phyloP scores from a whole-genome alignment of 768 basidiomycete genomes.

The Leccinum subtestaceum region DNA sequence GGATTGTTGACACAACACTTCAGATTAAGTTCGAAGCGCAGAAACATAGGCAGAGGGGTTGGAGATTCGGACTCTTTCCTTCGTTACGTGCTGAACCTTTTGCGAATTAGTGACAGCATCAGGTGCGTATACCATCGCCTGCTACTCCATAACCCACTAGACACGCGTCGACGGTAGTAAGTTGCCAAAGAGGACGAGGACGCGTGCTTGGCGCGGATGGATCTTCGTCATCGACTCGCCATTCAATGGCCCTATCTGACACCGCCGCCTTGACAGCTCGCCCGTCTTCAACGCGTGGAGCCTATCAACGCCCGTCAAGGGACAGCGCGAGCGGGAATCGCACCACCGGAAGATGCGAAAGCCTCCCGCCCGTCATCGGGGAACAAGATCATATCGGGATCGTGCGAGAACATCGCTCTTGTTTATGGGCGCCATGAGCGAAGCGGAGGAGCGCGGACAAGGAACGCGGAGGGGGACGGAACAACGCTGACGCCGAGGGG shows the following conservation, averaged over 20 bases:
- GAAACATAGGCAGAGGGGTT: conserved; percentile 4
- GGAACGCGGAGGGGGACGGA: too few species aligned
- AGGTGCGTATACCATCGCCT: not conserved
- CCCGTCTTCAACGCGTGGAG: conserved; percentile 9
- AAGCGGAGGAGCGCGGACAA: conserved; percentile 8
- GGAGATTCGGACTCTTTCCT: not conserved
- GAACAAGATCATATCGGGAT: conserved; percentile 3
- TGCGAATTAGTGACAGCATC: not conserved
- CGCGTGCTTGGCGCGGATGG: conserved; percentile 6
- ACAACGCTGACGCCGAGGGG: not conserved
- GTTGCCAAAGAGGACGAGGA: conserved; percentile 14
- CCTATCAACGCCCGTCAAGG: conserved; percentile 5
- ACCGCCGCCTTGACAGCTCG: not conserved
- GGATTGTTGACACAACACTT: too few species aligned
- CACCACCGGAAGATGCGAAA: conserved; percentile 10
- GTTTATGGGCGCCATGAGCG: not conserved
- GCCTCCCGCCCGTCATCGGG: conserved; percentile 7
- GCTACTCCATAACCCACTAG: not conserved
- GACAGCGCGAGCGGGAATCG: conserved; percentile 10
- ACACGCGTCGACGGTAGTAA: not conserved
- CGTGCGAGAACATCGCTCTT: conserved; percentile 12
- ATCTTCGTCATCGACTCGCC: too few species aligned
- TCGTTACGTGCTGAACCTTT: not conserved
- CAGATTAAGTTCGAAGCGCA: conserved; percentile 1
- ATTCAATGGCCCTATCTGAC: not conserved